These are phyloP conservation scores for Microdochium nivale DNA, from an alignment of 2,329 filamentous ascomycete species.

Conservation along the genomic window DNA sequence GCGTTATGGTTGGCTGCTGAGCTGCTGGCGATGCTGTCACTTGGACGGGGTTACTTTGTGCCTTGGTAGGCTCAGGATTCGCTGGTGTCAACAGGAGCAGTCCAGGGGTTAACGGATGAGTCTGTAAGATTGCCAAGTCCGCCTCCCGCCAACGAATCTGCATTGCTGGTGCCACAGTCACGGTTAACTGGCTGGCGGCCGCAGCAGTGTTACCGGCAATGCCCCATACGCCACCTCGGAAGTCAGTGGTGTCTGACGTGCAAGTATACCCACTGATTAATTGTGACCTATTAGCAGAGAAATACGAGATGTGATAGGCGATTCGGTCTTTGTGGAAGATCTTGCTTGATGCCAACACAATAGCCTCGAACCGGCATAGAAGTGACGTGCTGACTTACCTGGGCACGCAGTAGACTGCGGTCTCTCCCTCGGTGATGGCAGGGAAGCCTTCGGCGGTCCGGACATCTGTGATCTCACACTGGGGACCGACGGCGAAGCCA, in stretches of 20 bases:
- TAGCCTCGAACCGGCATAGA: not conserved
- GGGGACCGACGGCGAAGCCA: constrained; percentile 24
- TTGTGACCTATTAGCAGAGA: not conserved
- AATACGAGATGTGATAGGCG: not conserved
- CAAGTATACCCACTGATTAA: constrained; percentile 23
- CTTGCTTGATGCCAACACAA: not conserved
- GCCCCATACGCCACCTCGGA: constrained; percentile 29
- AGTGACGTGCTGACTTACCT: constrained; percentile 14
- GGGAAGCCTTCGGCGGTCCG: constrained; percentile 21
- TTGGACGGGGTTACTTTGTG: not conserved
- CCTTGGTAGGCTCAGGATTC: not conserved
- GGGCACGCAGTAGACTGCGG: constrained; percentile 20
- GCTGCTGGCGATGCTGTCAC: not conserved
- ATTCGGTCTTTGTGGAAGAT: too few species aligned
- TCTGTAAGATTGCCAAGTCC: constrained; percentile 23
- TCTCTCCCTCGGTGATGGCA: constrained; percentile 18
- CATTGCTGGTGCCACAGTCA: constrained; percentile 26
- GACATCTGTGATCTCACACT: constrained; percentile 17
- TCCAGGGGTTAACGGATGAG: constrained; percentile 26
- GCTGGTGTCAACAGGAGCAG: constrained; percentile 7
- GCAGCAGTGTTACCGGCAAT: constrained; percentile 12
- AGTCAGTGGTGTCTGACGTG: constrained; percentile 30
- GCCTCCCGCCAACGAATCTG: constrained; percentile 28
- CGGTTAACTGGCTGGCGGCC: constrained; percentile 4
- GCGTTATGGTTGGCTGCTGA: not conserved